Conservation (phyloP, 139 green algal species). For the Chlorella sp. region DNA sequence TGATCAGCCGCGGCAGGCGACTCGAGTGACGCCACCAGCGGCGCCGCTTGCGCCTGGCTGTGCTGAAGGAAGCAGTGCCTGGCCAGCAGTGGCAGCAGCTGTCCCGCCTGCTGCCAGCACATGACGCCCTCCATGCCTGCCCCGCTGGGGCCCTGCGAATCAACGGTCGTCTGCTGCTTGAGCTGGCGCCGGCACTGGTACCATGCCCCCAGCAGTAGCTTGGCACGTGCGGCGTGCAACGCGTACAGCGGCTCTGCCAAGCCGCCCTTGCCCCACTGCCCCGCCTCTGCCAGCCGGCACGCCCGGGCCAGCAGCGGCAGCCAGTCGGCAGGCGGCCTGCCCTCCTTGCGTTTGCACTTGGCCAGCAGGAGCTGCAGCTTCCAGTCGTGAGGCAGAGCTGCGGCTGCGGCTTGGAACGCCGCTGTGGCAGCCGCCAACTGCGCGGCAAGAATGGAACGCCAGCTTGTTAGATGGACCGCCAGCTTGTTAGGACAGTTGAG, state of each 20-base stretch:
- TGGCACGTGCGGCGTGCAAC: slow-evolving; percentile 12
- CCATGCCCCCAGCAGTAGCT: slow-evolving; percentile 5
- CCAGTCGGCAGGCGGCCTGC: background rate
- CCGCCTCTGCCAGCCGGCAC: background rate
- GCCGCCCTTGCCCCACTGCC: slow-evolving; percentile 5
- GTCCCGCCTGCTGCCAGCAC: background rate
- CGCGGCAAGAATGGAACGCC: no score
- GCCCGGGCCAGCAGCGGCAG: slow-evolving; percentile 8
- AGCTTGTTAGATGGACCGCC: no score
- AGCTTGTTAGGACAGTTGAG: no score
- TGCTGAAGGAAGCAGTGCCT: slow-evolving; percentile 19
- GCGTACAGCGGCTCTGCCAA: slow-evolving; percentile 7
- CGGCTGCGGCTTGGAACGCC: no score
- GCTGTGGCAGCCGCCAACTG: no score
- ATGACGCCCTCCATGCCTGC: background rate
- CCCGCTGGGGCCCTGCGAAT: background rate
- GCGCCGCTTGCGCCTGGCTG: background rate
- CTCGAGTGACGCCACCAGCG: background rate
- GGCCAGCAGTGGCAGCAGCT: background rate
- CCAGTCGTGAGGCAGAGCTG: no score
- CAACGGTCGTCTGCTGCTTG: background rate
- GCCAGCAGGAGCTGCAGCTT: background rate
- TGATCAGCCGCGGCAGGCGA: background rate
- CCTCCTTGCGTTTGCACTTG: slow-evolving; percentile 11
- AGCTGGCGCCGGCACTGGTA: background rate